These are phyloP conservation scores for Elaeis oleifera DNA, from an alignment of 202 grass and related monocot genomes.

Conservation along the genomic window DNA sequence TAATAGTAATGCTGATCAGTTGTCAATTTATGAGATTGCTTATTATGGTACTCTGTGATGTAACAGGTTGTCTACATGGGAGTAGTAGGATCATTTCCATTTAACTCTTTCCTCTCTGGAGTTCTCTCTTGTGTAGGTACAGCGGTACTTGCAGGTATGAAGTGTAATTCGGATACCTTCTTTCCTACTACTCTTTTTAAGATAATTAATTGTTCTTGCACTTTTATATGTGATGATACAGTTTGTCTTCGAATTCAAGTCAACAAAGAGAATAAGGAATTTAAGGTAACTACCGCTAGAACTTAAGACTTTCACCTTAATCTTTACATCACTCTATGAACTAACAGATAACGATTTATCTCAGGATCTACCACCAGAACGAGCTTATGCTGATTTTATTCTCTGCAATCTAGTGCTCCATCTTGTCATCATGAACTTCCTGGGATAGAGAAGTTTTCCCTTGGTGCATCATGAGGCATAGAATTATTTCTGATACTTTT, in stretches of 20 bases:
- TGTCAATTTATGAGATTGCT: not conserved
- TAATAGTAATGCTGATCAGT: too few species aligned
- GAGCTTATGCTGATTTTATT: slow-evolving; percentile 90
- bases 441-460: slow-evolving; percentile 29
- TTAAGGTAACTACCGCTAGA: slow-evolving; percentile 42
- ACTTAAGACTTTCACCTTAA: not conserved
- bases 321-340: not conserved
- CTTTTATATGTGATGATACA: slow-evolving; percentile 17
- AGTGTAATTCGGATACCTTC: not conserved
- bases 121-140: slow-evolving; percentile 64
- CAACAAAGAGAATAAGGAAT: slow-evolving; percentile 98
- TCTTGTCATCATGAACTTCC: slow-evolving; percentile 98
- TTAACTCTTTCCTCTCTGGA: slow-evolving; percentile 76
- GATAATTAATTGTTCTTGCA: not conserved
- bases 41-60: not conserved
- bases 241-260: slow-evolving; percentile 98
- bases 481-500: too few species aligned
- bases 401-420: slow-evolving; percentile 94
- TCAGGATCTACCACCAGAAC: slow-evolving; percentile 73
- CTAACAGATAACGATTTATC: not conserved
- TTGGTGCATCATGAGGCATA: too few species aligned
- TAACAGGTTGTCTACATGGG: slow-evolving; percentile 75
- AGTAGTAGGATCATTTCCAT: slow-evolving; percentile 69
- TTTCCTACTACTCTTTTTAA: not conserved
- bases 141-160: slow-evolving; percentile 56